phyloP scores from a whole-genome alignment of 768 basidiomycete genomes.

The Lentinus tigrinus region DNA sequence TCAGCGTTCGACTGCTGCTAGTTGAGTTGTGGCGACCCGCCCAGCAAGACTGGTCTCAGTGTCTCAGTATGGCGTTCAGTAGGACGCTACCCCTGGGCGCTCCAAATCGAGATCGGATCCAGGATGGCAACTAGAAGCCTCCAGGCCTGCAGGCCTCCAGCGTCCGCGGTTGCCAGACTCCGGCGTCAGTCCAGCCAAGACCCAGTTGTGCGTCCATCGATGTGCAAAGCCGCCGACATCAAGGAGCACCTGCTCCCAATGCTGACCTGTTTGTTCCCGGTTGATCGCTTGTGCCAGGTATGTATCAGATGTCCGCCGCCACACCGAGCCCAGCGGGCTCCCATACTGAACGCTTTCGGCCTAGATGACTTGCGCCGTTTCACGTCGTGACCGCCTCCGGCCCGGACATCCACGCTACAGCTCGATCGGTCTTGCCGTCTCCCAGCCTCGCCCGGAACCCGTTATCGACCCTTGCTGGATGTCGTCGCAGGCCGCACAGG shows the following conservation, averaged over 20 bases:
- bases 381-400: background rate
- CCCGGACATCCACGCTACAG: background rate
- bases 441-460: background rate
- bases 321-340: background rate
- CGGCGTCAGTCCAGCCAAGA: too few relatives aligned
- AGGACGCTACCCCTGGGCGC: background rate
- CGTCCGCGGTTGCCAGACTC: too few relatives aligned
- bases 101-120: background rate
- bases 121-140: background rate
- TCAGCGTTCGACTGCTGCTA: background rate
- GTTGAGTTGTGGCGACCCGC: background rate
- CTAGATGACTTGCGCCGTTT: background rate
- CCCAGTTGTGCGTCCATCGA: background rate
- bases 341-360: background rate
- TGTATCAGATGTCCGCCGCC: conserved; percentile 7
- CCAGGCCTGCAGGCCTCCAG: too few relatives aligned
- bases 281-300: background rate
- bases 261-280: background rate
- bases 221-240: background rate
- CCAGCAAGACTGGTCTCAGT: too few relatives aligned
- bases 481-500: background rate
- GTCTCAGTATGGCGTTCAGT: background rate
- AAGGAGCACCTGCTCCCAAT: background rate
- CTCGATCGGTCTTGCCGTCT: background rate
- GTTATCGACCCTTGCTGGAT: background rate